Percentiles rank a stretch among this genome's conserved stretches.
Evolutionary conservation across 176 grass and related monocot genomes (phyloP).

Genomic region (Thalia dealbata): DNA sequence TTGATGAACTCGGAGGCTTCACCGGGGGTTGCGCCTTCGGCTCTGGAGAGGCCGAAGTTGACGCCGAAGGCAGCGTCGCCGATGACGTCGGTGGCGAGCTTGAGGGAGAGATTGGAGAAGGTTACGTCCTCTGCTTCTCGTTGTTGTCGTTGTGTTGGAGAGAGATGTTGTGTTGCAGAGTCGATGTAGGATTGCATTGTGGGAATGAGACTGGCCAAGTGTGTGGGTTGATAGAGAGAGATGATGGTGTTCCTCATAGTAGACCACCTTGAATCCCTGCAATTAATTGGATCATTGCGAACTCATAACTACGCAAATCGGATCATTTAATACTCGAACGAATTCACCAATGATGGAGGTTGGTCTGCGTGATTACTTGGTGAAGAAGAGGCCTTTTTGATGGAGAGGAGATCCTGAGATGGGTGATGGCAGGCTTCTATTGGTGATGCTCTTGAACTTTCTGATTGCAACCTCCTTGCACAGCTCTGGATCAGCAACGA

Average conservation of each 20-base stretch:
- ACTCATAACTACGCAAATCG: too few relatives aligned
- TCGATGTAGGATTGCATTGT: conserved; percentile 69
- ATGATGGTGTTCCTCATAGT: conserved; percentile 76
- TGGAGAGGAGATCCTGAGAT: conserved; percentile 59
- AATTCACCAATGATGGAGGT: background rate
- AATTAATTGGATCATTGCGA: background rate
- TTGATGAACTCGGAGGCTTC: conserved; percentile 48
- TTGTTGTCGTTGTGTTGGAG: conserved; percentile 17
- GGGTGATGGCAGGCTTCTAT: conserved; percentile 66
- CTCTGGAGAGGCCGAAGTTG: conserved; percentile 49
- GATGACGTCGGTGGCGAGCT: conserved; percentile 70
- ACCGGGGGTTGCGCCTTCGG: background rate
- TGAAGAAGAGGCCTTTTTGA: conserved; percentile 80
- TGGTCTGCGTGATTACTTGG: conserved; percentile 14
- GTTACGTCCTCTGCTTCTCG: conserved; percentile 32
- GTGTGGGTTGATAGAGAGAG: conserved; percentile 73
- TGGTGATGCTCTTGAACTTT: conserved; percentile 80
- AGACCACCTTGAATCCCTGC: conserved; percentile 73
- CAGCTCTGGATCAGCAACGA: conserved; percentile 72
- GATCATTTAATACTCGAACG: background rate
- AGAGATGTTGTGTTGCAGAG: conserved; percentile 30
- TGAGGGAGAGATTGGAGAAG: conserved; percentile 29
- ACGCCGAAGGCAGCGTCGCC: conserved; percentile 72
- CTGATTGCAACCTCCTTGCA: conserved; percentile 91
- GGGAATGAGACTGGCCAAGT: conserved; percentile 49